A percentile compares a stretch with the other conserved stretches of the same genome.
Evolutionary conservation across 2,329 filamentous ascomycete species (phyloP).

Genomic region (Trichoderma sp.): DNA sequence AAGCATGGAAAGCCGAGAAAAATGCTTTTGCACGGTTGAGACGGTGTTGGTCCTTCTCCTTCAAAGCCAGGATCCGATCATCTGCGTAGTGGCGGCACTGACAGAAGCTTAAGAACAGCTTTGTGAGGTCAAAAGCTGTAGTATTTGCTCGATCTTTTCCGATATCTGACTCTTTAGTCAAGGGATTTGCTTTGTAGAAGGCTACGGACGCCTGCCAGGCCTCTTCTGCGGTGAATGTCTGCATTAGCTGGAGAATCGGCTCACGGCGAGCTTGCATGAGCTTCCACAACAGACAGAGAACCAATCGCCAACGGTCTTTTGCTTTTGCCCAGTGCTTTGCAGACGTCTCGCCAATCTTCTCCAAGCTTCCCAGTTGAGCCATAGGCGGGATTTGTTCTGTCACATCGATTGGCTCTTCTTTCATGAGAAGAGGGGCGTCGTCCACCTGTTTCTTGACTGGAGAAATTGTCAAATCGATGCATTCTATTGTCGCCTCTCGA

Average conservation of each 20-base stretch:
- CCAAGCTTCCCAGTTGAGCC: constrained; percentile 29
- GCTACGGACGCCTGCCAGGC: constrained; percentile 27
- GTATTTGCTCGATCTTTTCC: constrained; percentile 23
- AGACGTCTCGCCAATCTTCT: constrained; percentile 28
- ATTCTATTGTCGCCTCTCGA: neutral
- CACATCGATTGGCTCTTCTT: neutral
- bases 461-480: constrained; percentile 34
- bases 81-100: constrained; percentile 32
- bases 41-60: constrained; percentile 28
- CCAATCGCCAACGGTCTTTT: constrained; percentile 36
- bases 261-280: constrained; percentile 35
- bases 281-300: constrained; percentile 37
- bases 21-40: constrained; percentile 24
- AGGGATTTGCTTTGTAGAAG: neutral
- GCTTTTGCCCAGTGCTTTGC: constrained; percentile 33
- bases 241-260: constrained; percentile 32
- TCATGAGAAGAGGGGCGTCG: neutral
- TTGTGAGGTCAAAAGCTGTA: constrained; percentile 36
- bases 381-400: constrained; percentile 27
- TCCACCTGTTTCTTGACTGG: constrained; percentile 27
- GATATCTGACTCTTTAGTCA: constrained; percentile 6
- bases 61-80: constrained; percentile 28
- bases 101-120: constrained; percentile 37
- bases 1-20: constrained; percentile 33
- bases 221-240: constrained; percentile 25